phyloP scores from a whole-genome alignment of 2,329 filamentous ascomycete species.

The Epicoccum nigrum region DNA sequence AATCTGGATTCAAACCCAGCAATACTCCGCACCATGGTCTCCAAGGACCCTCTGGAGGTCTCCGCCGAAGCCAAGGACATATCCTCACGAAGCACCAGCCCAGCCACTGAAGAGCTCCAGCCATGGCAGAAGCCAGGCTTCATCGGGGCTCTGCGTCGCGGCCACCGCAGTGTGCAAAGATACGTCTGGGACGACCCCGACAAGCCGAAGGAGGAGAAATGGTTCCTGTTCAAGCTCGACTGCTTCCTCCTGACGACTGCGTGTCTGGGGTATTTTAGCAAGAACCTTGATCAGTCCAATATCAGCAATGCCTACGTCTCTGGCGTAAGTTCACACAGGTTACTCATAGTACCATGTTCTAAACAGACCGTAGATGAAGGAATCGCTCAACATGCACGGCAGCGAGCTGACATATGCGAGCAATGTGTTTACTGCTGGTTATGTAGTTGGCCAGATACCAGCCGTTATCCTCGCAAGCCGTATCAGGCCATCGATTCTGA shows the following conservation, averaged over 20 bases:
- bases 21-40: conserved; percentile 9
- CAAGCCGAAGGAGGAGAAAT: conserved; percentile 27
- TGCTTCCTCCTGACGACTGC: conserved; percentile 32
- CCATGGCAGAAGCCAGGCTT: conserved; percentile 24
- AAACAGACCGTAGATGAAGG: conserved; percentile 31
- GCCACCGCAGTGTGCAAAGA: conserved; percentile 23
- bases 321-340: conserved; percentile 11
- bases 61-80: conserved; percentile 5
- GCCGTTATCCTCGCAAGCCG: conserved; percentile 34
- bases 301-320: conserved; percentile 41
- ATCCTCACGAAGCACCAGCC: conserved; percentile 13
- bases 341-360: not conserved
- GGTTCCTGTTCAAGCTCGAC: conserved; percentile 40
- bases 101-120: not conserved
- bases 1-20: no score
- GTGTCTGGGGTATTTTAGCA: conserved; percentile 38
- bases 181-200: conserved; percentile 30
- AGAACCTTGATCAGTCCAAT: conserved; percentile 37
- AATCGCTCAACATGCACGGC: conserved; percentile 36
- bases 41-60: conserved; percentile 9
- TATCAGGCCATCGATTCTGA: conserved; percentile 33
- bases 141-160: conserved; percentile 19
- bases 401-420: conserved; percentile 41
- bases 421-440: conserved; percentile 38
- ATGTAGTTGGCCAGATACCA: conserved; percentile 39